Evolutionary conservation across 1,284 basidiomycete species (phyloP).

Genomic region (Cryptococcus maquisensis): DNA sequence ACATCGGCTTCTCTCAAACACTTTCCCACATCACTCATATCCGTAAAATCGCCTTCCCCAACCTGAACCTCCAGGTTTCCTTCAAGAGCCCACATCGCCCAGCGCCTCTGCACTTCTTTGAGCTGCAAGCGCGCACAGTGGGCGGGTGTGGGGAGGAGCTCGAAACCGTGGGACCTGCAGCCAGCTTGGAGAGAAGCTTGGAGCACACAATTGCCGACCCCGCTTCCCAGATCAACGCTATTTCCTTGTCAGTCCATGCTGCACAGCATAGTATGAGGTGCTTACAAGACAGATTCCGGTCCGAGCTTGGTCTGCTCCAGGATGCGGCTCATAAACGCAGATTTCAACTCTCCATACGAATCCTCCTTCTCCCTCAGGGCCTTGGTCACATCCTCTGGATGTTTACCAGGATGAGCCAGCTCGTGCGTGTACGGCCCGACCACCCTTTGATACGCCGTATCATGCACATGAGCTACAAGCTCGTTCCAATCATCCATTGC

Average conservation of each 20-base stretch:
- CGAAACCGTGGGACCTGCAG: conserved; percentile 52
- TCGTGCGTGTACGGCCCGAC: conserved; percentile 52
- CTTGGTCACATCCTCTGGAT: conserved; percentile 39
- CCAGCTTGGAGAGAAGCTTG: conserved; percentile 56
- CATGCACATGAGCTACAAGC: conserved; percentile 49
- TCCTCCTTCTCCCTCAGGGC: conserved; percentile 44
- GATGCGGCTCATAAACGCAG: conserved; percentile 46
- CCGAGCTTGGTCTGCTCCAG: conserved; percentile 42
- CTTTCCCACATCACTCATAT: conserved; percentile 35
- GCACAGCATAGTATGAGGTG: neutral
- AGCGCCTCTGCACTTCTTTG: conserved; percentile 50
- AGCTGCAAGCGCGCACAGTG: conserved; percentile 52
- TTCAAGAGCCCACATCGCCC: conserved; percentile 53
- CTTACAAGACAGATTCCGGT: conserved; percentile 41
- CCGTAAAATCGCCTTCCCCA: conserved; percentile 54
- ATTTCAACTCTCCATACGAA: conserved; percentile 46
- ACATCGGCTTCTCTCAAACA: conserved; percentile 52
- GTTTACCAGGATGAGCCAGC: conserved; percentile 48
- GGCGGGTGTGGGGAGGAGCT: conserved; percentile 53
- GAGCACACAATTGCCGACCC: conserved; percentile 56
- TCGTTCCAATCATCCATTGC: conserved; percentile 48
- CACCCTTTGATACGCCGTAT: conserved; percentile 55
- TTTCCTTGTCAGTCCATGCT: conserved; percentile 27
- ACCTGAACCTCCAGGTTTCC: conserved; percentile 49
- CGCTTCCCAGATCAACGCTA: conserved; percentile 55